Evolutionary conservation across 306 rosid genomes (phyloP), one percentile per base, ranked within the genome.

Genomic region (Quercus parvula): DNA sequence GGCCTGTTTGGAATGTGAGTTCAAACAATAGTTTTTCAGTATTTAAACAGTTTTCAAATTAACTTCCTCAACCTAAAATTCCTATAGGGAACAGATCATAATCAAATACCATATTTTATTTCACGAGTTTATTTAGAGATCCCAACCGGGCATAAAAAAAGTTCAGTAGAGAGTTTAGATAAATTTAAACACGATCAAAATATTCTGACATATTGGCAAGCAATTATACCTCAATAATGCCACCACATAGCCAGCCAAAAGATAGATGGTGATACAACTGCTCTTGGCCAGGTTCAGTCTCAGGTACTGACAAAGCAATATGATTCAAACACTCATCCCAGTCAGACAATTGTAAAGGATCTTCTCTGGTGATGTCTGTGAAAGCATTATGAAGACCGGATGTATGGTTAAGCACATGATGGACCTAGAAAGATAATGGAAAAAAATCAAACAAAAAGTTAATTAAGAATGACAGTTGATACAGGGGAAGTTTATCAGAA

Each of bases 191-290:
- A 25, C 2, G 12, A 33, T 27, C 5, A 61, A 76, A 30, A 18
- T 18, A 57, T 64, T 52, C 44, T 75, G 58, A 70, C 46, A 41
- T 41, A 41, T 41, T 41, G 75, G 68, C 71, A 56, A 70, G 79
- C 56, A 78, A 79, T 31, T 75, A 44, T 91, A 93, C 99, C 97
- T 96, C 98, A 27, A 96, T 85, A 80, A 96, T 93, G 74, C 99
- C 98, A 78, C 98, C 99, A 76, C 99, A 96, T 73, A 96, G 78
- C 96, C 96, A 93, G 70, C 99, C 99, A 84, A 74, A 96, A 49
- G 98, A 89, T 35, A 91, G 84, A 81, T 88, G 89, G 89, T 93
- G 99, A 86, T 96, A 96, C 74, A 79, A 73, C 89, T 96, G 99
- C 89, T 87, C 84, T 88, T 87, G 87, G 80, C 96, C 98, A 49